phyloP scores from a whole-genome alignment of 2,329 filamentous ascomycete genomes.

The Laburnicola sp. region DNA sequence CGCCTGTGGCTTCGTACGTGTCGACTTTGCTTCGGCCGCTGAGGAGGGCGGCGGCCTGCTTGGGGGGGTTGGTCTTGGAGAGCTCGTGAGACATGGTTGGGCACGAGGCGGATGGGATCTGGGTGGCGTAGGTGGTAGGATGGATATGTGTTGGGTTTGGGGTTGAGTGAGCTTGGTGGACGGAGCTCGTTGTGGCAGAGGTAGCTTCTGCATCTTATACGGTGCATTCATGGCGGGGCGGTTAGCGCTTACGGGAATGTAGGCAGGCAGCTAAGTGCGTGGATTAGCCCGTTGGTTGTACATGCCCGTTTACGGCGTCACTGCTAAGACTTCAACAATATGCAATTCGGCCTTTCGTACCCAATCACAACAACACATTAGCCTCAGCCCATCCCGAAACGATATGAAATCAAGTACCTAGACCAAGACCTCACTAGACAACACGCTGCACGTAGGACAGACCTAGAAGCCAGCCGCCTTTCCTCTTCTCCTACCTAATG shows the following conservation, averaged over 20 bases:
- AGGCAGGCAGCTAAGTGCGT: neutral
- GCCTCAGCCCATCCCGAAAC: too few relatives aligned
- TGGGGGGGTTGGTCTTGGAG: slow-evolving; percentile 15
- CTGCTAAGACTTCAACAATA: too few relatives aligned
- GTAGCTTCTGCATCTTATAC: neutral
- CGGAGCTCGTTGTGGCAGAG: neutral
- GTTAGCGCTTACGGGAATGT: neutral
- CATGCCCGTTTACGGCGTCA: too few relatives aligned
- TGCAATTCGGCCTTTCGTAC: too few relatives aligned
- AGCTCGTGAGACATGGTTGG: slow-evolving; percentile 1
- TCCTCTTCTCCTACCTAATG: too few relatives aligned
- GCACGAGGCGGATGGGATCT: too few relatives aligned
- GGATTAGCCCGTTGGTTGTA: neutral
- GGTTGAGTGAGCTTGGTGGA: neutral
- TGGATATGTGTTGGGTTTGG: neutral
- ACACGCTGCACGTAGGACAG: too few relatives aligned
- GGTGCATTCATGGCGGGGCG: neutral
- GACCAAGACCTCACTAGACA: too few relatives aligned
- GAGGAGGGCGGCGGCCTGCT: slow-evolving; percentile 31
- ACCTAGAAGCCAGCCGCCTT: too few relatives aligned
- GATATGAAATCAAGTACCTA: too few relatives aligned
- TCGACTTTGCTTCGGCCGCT: slow-evolving; percentile 24
- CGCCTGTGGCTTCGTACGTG: slow-evolving; percentile 37
- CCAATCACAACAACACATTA: too few relatives aligned
- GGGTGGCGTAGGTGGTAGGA: too few relatives aligned